phyloP scores from a whole-genome alignment of 805 yeast species.

The Blastobotrys robertii region DNA sequence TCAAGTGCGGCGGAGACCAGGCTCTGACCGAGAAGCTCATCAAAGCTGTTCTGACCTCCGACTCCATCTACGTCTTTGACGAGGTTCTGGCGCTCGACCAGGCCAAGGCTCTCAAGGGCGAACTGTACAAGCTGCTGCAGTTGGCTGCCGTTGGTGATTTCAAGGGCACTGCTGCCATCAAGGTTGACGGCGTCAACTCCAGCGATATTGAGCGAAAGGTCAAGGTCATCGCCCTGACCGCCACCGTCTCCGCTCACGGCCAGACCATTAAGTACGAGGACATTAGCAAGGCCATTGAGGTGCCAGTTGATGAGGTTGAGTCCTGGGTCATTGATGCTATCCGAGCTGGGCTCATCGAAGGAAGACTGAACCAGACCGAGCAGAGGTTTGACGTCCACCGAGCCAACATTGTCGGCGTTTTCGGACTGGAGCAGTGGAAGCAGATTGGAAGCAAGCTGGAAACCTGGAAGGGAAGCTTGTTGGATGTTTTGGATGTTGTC shows the following conservation, averaged over 20 bases:
- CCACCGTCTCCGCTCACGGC: conserved; percentile 10
- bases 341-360: conserved; percentile 33
- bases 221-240: conserved; percentile 24
- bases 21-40: conserved; percentile 19
- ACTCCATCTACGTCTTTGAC: conserved; percentile 23
- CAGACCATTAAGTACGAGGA: conserved; percentile 23
- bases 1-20: conserved; percentile 6
- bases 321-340: conserved; percentile 33
- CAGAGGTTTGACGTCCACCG: conserved; percentile 29
- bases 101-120: conserved; percentile 20
- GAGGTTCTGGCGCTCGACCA: conserved; percentile 22
- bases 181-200: conserved; percentile 3
- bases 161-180: conserved; percentile 5
- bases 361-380: conserved; percentile 33
- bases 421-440: conserved; percentile 31
- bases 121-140: conserved; percentile 19
- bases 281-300: conserved; percentile 25
- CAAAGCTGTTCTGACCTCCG: conserved; percentile 17
- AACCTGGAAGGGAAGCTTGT: conserved; percentile 28
- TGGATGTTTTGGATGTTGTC: conserved; percentile 24
- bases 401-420: conserved; percentile 27
- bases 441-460: conserved; percentile 25
- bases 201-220: conserved; percentile 19
- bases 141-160: conserved; percentile 26
- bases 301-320: conserved; percentile 28